Conservation (phyloP, 2,329 filamentous ascomycete species). For the Cladorrhinum sp. region DNA sequence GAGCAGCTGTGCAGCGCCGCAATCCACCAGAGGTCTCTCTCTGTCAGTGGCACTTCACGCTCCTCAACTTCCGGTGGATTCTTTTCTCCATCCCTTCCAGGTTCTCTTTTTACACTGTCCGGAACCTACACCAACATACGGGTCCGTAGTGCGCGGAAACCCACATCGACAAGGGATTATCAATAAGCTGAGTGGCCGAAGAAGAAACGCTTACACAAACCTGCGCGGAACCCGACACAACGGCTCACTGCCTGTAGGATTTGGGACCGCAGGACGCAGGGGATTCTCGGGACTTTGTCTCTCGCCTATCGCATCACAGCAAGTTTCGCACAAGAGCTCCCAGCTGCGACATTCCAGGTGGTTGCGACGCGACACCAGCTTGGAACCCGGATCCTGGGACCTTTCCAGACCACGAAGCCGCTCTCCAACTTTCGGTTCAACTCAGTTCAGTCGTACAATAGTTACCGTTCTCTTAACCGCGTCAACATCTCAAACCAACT, state of each 20-base stretch:
- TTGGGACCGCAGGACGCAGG: background rate
- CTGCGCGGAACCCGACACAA: background rate
- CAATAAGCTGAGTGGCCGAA: background rate
- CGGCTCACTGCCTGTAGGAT: background rate
- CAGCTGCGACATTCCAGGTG: background rate
- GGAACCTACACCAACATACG: no score
- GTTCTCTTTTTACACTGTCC: no score
- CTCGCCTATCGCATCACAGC: conserved; percentile 1
- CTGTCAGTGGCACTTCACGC: background rate
- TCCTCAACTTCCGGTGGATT: background rate
- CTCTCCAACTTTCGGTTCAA: background rate
- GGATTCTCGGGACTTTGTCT: conserved; percentile 4
- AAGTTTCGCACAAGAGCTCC: background rate
- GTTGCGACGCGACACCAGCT: background rate
- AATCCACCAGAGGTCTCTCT: background rate
- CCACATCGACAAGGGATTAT: background rate
- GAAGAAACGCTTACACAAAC: background rate
- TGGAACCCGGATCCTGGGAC: conserved; percentile 3
- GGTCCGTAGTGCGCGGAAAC: background rate
- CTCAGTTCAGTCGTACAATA: background rate
- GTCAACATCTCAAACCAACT: background rate
- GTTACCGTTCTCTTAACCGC: background rate
- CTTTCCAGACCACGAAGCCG: background rate
- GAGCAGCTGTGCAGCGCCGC: background rate
- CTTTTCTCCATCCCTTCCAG: no score